These are phyloP conservation scores for Malassezia obtusa DNA, from an alignment of 1,284 basidiomycete species.

Conservation along the genomic window DNA sequence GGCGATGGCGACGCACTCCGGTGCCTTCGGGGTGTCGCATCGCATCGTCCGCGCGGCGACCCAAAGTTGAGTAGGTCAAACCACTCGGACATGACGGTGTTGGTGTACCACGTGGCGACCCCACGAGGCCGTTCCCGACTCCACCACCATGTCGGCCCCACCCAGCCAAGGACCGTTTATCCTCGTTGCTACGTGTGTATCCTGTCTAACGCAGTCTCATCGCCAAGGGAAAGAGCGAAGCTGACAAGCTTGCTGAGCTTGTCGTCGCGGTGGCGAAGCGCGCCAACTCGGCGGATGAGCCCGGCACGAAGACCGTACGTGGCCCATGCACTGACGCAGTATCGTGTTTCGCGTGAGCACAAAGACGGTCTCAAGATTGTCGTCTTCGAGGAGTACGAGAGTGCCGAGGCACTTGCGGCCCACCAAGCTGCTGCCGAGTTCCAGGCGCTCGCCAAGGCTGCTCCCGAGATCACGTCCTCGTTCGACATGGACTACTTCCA, in stretches of 20 bases:
- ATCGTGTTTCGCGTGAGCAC: slow-evolving; percentile 9
- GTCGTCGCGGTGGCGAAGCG: slow-evolving; percentile 1
- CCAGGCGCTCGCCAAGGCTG: background rate
- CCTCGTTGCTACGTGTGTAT: slow-evolving; percentile 16
- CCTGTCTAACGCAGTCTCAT: slow-evolving; percentile 1
- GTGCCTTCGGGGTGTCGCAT: background rate
- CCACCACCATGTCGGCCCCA: slow-evolving; percentile 6
- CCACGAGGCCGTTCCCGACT: background rate
- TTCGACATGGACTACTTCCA: slow-evolving; percentile 13
- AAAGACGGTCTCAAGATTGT: slow-evolving; percentile 9
- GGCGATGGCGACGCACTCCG: slow-evolving; percentile 14
- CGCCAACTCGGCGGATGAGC: slow-evolving; percentile 15
- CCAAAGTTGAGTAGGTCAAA: slow-evolving; percentile 15
- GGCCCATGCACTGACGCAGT: slow-evolving; percentile 5
- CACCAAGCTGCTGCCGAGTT: slow-evolving; percentile 10
- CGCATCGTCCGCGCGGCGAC: background rate
- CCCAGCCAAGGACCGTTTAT: slow-evolving; percentile 13
- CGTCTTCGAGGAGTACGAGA: slow-evolving; percentile 16
- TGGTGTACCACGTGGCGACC: slow-evolving; percentile 1
- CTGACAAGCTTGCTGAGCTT: slow-evolving; percentile 1
- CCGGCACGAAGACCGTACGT: slow-evolving; percentile 17
- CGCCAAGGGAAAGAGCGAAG: slow-evolving; percentile 12
- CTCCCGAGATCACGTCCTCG: background rate
- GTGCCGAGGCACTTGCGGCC: slow-evolving; percentile 7
- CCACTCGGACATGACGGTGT: slow-evolving; percentile 13